phyloP scores from a whole-genome alignment of 257 asterid species.

The Solanum pimpinellifolium region DNA sequence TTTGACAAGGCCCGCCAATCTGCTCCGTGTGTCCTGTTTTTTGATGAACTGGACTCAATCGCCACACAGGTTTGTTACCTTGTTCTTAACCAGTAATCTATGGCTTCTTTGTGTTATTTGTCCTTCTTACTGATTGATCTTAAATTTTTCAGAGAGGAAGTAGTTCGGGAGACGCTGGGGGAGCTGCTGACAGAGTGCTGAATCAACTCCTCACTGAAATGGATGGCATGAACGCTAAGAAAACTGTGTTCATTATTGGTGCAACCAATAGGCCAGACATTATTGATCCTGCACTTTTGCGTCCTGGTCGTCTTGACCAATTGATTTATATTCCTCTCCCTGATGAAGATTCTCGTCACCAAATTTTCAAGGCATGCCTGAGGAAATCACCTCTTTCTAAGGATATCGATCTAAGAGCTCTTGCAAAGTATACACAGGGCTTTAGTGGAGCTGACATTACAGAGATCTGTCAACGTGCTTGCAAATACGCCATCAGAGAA shows the following conservation, averaged over 20 bases:
- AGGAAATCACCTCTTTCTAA: constrained; percentile 75
- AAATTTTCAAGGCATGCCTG: constrained; percentile 73
- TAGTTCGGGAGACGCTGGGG: constrained; percentile 79
- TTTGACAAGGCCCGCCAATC: constrained; percentile 86
- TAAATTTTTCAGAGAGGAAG: constrained; percentile 43
- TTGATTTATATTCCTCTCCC: constrained; percentile 86
- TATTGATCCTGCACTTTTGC: constrained; percentile 81
- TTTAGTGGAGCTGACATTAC: constrained; percentile 92
- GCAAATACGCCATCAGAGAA: constrained; percentile 89
- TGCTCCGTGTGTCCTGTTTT: constrained; percentile 70
- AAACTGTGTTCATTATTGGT: constrained; percentile 86
- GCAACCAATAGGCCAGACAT: constrained; percentile 88
- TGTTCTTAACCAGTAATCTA: neutral
- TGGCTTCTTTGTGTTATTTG: neutral
- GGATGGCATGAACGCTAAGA: constrained; percentile 93
- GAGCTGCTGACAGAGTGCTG: constrained; percentile 88
- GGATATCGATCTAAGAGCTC: constrained; percentile 68
- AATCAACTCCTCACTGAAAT: constrained; percentile 87
- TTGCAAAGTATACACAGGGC: constrained; percentile 82
- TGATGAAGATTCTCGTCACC: constrained; percentile 74
- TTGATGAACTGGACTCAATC: constrained; percentile 62
- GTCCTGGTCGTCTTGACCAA: constrained; percentile 91
- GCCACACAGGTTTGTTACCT: constrained; percentile 47
- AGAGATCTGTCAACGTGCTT: constrained; percentile 85
- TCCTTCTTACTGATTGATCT: neutral